Percentiles rank a stretch among this genome's conserved stretches.
Evolutionary conservation across 169 alveolate genomes (phyloP).

Genomic region (Eimeria falciformis): DNA sequence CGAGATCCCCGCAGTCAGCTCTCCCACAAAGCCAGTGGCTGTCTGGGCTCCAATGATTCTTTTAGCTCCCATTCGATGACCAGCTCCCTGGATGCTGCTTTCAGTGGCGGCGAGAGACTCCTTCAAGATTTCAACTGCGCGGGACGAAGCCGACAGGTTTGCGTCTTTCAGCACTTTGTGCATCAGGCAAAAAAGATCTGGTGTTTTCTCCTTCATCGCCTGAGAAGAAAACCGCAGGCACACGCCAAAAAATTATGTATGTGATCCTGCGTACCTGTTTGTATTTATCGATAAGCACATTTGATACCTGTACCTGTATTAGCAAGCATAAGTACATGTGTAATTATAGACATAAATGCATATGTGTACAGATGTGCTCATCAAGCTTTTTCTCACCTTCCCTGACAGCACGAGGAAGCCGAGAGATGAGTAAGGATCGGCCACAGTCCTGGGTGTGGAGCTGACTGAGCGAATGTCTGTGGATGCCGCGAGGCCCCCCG

Average conservation of each 20-base stretch:
- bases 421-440: slow-evolving; percentile 34
- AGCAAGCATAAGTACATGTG: too few species aligned
- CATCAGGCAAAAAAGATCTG: neutral
- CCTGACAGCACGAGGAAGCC: slow-evolving; percentile 65
- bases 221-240: neutral
- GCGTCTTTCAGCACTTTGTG: neutral
- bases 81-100: neutral
- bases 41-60: slow-evolving; percentile 8
- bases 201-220: slow-evolving; percentile 29
- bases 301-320: too few species aligned
- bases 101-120: slow-evolving; percentile 34
- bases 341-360: too few species aligned
- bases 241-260: too few species aligned
- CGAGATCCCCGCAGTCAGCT: slow-evolving; percentile 23
- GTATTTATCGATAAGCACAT: too few species aligned
- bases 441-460: neutral
- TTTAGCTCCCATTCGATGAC: neutral
- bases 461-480: slow-evolving; percentile 49
- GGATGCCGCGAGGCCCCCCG: slow-evolving; percentile 62
- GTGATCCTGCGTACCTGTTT: too few species aligned
- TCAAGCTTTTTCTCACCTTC: slow-evolving; percentile 44
- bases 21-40: slow-evolving; percentile 61
- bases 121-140: slow-evolving; percentile 38
- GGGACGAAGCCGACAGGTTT: neutral
- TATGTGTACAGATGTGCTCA: neutral